Evolutionary conservation across 2,329 filamentous ascomycete species (phyloP), one percentile per base, ranked within the genome.

Genomic region (Fusarium sp.): DNA sequence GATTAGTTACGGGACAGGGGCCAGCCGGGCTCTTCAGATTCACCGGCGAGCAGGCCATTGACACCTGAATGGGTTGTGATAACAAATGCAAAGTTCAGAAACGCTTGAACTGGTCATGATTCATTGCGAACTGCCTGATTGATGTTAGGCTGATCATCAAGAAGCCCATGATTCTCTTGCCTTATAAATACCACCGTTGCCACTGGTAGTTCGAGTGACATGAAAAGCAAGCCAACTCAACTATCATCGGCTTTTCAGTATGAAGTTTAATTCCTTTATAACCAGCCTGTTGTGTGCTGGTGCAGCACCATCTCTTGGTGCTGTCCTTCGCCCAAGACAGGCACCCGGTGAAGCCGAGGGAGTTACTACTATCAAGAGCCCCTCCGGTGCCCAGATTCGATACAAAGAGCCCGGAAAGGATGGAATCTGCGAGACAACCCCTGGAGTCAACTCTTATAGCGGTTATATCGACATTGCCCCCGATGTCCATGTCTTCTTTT

Each of bases 351-450:
- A 56, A 25, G 68, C 63, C 4, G 32, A 69, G 4, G 66, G 58
- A 6, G 63, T 69, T 10, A 69, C 58, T 1, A 71, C 65, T 11
- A 68, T 69, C 50, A 63, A 56, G 25, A 63, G 38, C 11, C 64
- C 61, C 2, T 66, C 54, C 1, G 69, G 66, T 6, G 33, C 66
- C 4, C 17, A 69, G 11, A 66, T 71, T 20, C 66, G 69, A 38
- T 71, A 71, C n/a, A 71, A 69, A 25, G 62, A 71, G 12, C 69
- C 69, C 7, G 66, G 66, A 40, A 66, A 86, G 90, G 88, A 47
- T 89, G 90, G 79, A 82, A 84, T 71, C 90, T 90, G 58, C 84
- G 86, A 62, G 90, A 73, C 74, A 11, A 72, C 69, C 4, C 43
- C 35, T 2, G 69, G 67, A 9, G 69, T 72, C 12, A 70, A 72